phyloP scores from a whole-genome alignment of 768 basidiomycete species.

The Boletus pseudo-olivaceus region DNA sequence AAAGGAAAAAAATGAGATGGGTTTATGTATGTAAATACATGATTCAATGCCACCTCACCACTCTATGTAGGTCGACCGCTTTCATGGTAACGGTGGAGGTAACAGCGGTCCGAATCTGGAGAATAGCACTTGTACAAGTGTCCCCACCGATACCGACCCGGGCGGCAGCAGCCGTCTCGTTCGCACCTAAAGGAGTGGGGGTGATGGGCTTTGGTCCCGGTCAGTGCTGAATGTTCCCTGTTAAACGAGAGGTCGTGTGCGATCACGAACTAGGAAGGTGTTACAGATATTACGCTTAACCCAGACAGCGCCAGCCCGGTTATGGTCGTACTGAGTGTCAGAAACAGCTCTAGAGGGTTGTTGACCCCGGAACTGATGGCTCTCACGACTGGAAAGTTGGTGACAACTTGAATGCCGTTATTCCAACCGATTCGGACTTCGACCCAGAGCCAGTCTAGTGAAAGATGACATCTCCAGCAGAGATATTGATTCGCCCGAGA shows the following conservation, averaged over 20 bases:
- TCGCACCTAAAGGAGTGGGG: background rate
- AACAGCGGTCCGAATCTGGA: slow-evolving; percentile 8
- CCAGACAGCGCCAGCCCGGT: slow-evolving; percentile 13
- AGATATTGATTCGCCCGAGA: no score
- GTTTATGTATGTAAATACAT: no score
- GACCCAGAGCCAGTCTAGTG: no score
- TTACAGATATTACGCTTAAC: background rate
- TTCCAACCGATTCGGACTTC: no score
- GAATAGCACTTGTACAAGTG: background rate
- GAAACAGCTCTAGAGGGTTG: background rate
- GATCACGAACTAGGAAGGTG: background rate
- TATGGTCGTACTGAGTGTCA: background rate
- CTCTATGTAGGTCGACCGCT: background rate
- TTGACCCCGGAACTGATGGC: background rate
- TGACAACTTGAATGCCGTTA: no score
- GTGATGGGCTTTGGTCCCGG: slow-evolving; percentile 7
- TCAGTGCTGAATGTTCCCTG: slow-evolving; percentile 6
- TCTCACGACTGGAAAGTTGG: background rate
- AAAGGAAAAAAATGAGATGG: background rate
- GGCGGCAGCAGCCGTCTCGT: background rate
- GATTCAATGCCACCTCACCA: background rate
- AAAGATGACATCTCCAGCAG: no score
- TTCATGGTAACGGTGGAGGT: background rate
- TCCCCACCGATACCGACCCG: slow-evolving; percentile 16
- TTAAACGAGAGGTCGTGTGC: background rate